These are phyloP conservation scores for Fusarium concolor DNA, from an alignment of 2,329 filamentous ascomycete genomes.

Conservation along the genomic window DNA sequence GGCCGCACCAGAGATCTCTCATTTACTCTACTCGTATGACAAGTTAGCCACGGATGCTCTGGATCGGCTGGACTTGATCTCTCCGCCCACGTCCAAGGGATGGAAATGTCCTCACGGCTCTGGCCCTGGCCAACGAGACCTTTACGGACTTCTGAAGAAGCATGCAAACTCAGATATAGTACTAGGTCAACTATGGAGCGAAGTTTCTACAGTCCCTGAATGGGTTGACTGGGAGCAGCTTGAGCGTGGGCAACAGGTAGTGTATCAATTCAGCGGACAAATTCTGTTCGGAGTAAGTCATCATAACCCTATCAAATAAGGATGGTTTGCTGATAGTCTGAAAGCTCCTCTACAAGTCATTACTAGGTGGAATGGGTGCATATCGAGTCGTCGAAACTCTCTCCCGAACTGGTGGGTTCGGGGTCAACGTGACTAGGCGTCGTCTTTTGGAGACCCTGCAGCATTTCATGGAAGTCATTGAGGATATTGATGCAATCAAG, in stretches of 20 bases:
- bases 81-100: slow-evolving; percentile 46
- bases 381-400: slow-evolving; percentile 79
- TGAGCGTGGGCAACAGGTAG: slow-evolving; percentile 77
- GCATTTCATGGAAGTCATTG: slow-evolving; percentile 78
- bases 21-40: slow-evolving; percentile 75
- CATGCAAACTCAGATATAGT: slow-evolving; percentile 68
- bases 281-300: slow-evolving; percentile 66
- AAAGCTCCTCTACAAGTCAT: slow-evolving; percentile 70
- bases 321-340: neutral
- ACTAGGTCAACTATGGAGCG: slow-evolving; percentile 68
- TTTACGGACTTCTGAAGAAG: slow-evolving; percentile 71
- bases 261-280: slow-evolving; percentile 79
- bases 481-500: slow-evolving; percentile 71
- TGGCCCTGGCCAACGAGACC: slow-evolving; percentile 60
- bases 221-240: slow-evolving; percentile 87
- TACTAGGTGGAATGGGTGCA: slow-evolving; percentile 79
- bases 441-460: slow-evolving; percentile 78
- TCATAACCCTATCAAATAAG: neutral
- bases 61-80: slow-evolving; percentile 71
- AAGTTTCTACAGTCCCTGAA: slow-evolving; percentile 74
- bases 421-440: slow-evolving; percentile 72
- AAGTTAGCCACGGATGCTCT: slow-evolving; percentile 74
- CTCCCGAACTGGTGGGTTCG: slow-evolving; percentile 79
- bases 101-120: slow-evolving; percentile 47
- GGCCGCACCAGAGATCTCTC: slow-evolving; percentile 67